phyloP scores from a whole-genome alignment of 2,329 filamentous ascomycete species.

The Aspergillus niger region DNA sequence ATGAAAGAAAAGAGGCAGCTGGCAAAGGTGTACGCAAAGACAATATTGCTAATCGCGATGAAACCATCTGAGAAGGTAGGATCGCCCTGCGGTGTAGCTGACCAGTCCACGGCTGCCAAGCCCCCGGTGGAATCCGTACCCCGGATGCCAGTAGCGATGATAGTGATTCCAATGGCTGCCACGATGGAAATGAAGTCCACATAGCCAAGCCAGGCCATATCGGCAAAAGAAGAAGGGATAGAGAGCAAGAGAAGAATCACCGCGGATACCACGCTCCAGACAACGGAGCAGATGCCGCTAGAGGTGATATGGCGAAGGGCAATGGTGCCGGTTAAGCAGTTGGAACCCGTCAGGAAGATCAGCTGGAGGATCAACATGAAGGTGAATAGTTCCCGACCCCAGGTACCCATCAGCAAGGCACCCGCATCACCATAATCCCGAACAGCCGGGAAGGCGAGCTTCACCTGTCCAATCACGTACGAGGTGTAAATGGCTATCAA shows the following conservation, averaged over 20 bases:
- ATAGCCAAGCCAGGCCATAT: slow-evolving; percentile 37
- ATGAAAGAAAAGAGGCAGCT: slow-evolving; percentile 13
- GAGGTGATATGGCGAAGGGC: slow-evolving; percentile 46
- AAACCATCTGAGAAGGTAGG: slow-evolving; percentile 29
- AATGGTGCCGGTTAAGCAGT: slow-evolving; percentile 50
- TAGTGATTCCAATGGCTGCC: slow-evolving; percentile 33
- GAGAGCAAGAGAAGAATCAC: slow-evolving; percentile 35
- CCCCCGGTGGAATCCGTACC: slow-evolving; percentile 20
- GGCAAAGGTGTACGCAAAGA: slow-evolving; percentile 44
- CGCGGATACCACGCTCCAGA: slow-evolving; percentile 47
- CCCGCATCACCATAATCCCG: slow-evolving; percentile 49
- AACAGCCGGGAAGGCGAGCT: slow-evolving; percentile 39
- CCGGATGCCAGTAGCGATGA: slow-evolving; percentile 36
- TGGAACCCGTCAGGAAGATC: slow-evolving; percentile 46
- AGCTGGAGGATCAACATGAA: slow-evolving; percentile 47
- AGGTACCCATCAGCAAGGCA: slow-evolving; percentile 43
- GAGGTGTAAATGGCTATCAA: slow-evolving; percentile 45
- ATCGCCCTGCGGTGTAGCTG: slow-evolving; percentile 19
- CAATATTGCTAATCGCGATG: slow-evolving; percentile 31
- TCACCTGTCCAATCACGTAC: slow-evolving; percentile 44
- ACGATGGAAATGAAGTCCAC: slow-evolving; percentile 38
- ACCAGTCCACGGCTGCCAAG: slow-evolving; percentile 17
- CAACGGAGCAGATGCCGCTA: slow-evolving; percentile 36
- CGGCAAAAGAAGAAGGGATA: slow-evolving; percentile 35
- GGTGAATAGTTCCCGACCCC: slow-evolving; percentile 43